Evolutionary conservation across 345 rosid species (phyloP).

Genomic region (Chamaenerion angustifolium): DNA sequence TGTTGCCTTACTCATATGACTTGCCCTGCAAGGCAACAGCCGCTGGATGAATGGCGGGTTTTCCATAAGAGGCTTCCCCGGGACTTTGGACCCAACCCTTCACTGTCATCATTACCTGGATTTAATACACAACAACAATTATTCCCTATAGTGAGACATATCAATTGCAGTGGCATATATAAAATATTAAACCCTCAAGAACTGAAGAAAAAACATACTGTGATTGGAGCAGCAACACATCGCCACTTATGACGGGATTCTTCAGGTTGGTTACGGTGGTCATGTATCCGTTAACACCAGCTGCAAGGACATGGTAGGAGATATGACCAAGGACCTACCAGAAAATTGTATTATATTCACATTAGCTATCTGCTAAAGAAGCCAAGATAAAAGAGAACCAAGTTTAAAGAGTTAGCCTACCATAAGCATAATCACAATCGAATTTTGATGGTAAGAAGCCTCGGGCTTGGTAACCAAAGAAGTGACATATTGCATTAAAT

Average conservation of each 20-base stretch:
- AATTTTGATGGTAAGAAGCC: conserved; percentile 97
- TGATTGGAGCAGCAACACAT: conserved; percentile 90
- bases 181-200: neutral
- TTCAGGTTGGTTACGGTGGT: conserved; percentile 85
- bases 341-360: neutral
- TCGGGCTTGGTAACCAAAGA: conserved; percentile 98
- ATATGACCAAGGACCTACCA: conserved; percentile 84
- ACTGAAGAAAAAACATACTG: conserved; percentile 39
- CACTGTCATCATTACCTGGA: conserved; percentile 89
- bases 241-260: conserved; percentile 87
- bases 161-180: neutral
- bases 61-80: conserved; percentile 56
- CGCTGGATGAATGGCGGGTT: conserved; percentile 95
- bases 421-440: conserved; percentile 94
- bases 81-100: conserved; percentile 84
- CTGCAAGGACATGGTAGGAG: conserved; percentile 84
- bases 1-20: conserved; percentile 66
- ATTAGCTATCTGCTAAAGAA: too few relatives aligned
- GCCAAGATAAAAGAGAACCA: neutral
- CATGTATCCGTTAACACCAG: conserved; percentile 95
- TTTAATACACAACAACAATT: neutral
- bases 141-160: neutral
- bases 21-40: conserved; percentile 91
- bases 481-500: conserved; percentile 94
- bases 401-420: conserved; percentile 31